These are phyloP conservation scores for Ceratocystis ficicola DNA, from an alignment of 2,329 filamentous ascomycete genomes.

Conservation along the genomic window DNA sequence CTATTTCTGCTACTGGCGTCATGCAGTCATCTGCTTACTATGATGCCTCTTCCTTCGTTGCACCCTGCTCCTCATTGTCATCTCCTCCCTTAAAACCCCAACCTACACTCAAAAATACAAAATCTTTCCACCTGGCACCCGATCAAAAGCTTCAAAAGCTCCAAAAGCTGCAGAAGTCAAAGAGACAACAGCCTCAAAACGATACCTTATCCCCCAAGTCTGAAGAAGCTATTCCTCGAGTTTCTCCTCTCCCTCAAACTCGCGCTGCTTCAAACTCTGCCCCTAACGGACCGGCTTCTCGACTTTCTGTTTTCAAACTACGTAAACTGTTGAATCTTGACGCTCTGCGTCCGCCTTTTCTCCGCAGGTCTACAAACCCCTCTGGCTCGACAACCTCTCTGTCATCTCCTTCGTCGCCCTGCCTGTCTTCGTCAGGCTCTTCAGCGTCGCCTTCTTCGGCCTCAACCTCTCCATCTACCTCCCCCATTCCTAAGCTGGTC, in stretches of 20 bases:
- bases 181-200: conserved; percentile 1
- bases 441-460: conserved; percentile 14
- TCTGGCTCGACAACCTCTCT: conserved; percentile 12
- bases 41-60: conserved; percentile 7
- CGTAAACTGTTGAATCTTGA: conserved; percentile 20
- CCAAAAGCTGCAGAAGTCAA: conserved; percentile 6
- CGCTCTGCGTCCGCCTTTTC: conserved; percentile 14
- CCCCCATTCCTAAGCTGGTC: conserved; percentile 1
- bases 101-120: conserved; percentile 5
- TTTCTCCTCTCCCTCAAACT: conserved; percentile 1
- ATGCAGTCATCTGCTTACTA: conserved; percentile 13
- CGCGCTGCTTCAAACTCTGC: background rate
- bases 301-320: conserved; percentile 20
- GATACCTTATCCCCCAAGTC: background rate
- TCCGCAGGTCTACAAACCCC: conserved; percentile 15
- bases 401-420: conserved; percentile 20
- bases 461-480: conserved; percentile 11
- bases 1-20: conserved; percentile 16
- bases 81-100: background rate
- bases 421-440: conserved; percentile 14
- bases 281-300: background rate
- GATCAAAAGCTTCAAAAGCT: conserved; percentile 7
- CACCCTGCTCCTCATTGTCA: conserved; percentile 11
- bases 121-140: conserved; percentile 5
- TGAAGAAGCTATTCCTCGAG: background rate